Evolutionary conservation across 768 basidiomycete genomes (phyloP).

Genomic region (Leccinum aurantiacum): DNA sequence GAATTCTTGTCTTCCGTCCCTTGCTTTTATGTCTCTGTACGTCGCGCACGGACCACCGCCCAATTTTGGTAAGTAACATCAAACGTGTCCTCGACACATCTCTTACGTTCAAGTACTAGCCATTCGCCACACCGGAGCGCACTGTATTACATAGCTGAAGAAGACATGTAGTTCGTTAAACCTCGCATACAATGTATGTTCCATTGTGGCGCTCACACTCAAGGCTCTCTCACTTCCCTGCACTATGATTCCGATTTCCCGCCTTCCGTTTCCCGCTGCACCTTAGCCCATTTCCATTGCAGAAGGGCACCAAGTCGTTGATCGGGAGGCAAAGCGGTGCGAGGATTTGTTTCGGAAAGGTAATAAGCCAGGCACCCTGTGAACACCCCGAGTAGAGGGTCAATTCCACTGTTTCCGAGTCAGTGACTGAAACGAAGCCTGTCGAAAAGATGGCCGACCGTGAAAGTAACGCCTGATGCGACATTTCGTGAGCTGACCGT

Average conservation of each 20-base stretch:
- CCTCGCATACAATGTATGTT: not conserved
- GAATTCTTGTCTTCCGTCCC: not conserved
- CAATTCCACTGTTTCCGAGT: constrained; percentile 49
- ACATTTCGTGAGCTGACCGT: constrained; percentile 34
- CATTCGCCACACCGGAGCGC: not conserved
- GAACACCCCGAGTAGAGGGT: constrained; percentile 73
- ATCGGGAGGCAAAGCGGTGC: constrained; percentile 59
- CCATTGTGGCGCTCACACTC: not conserved
- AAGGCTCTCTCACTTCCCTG: not conserved
- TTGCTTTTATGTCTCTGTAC: constrained; percentile 12
- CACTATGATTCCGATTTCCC: not conserved
- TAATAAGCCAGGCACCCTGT: constrained; percentile 79
- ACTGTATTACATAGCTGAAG: not conserved
- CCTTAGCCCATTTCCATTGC: constrained; percentile 66
- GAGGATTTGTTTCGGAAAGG: constrained; percentile 77
- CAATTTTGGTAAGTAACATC: not conserved
- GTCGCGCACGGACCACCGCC: constrained; percentile 28
- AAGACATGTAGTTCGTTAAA: not conserved
- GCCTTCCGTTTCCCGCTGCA: constrained; percentile 16
- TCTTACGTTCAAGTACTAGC: not conserved
- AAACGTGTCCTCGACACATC: not conserved
- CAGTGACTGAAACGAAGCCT: not conserved
- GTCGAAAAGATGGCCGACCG: constrained; percentile 25
- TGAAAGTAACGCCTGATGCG: constrained; percentile 40
- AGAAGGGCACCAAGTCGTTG: constrained; percentile 55